A percentile compares a stretch with the other conserved stretches of the same genome.
Evolutionary conservation across 2,329 filamentous ascomycete species (phyloP).

Genomic region (Chaetomium globosum): DNA sequence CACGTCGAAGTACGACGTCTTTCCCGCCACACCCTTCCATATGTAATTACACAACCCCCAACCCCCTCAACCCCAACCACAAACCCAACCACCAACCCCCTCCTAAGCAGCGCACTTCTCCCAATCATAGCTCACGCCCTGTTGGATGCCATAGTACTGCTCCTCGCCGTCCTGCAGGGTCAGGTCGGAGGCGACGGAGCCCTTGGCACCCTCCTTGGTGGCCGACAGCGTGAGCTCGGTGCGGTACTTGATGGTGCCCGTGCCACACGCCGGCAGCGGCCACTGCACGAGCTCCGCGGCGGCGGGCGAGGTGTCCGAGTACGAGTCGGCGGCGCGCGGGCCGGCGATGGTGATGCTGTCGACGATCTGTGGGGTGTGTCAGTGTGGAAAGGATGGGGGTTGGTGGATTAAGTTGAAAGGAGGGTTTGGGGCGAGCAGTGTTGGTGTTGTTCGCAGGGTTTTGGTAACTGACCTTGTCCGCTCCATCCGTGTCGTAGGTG

Average conservation of each 20-base stretch:
- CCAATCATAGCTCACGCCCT: slow-evolving; percentile 26
- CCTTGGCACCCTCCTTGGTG: slow-evolving; percentile 15
- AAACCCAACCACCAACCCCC: not conserved
- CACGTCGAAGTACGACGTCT: too few species aligned
- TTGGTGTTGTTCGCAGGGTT: not conserved
- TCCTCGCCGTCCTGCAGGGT: not conserved
- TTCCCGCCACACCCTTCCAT: too few species aligned
- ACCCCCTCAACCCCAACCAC: too few species aligned
- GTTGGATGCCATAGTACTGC: slow-evolving; percentile 18
- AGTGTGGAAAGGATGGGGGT: too few species aligned
- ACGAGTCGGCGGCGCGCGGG: not conserved
- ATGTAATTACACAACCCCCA: not conserved
- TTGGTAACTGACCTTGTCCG: slow-evolving; percentile 2
- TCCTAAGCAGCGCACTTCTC: slow-evolving; percentile 16
- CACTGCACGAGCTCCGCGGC: slow-evolving; percentile 8
- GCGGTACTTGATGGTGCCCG: slow-evolving; percentile 21
- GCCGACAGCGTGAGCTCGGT: slow-evolving; percentile 21
- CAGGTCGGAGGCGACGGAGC: slow-evolving; percentile 10
- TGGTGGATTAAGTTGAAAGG: too few species aligned
- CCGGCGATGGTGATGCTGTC: slow-evolving; percentile 18
- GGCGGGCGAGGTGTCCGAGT: not conserved
- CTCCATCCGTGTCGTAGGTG: slow-evolving; percentile 4
- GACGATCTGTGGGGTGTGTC: slow-evolving; percentile 9
- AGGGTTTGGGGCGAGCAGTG: too few species aligned
- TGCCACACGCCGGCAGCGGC: slow-evolving; percentile 16